These are phyloP conservation scores for Casaregolazyma lundiana DNA, from an alignment of 1,139 yeast genomes.

Conservation along the genomic window DNA sequence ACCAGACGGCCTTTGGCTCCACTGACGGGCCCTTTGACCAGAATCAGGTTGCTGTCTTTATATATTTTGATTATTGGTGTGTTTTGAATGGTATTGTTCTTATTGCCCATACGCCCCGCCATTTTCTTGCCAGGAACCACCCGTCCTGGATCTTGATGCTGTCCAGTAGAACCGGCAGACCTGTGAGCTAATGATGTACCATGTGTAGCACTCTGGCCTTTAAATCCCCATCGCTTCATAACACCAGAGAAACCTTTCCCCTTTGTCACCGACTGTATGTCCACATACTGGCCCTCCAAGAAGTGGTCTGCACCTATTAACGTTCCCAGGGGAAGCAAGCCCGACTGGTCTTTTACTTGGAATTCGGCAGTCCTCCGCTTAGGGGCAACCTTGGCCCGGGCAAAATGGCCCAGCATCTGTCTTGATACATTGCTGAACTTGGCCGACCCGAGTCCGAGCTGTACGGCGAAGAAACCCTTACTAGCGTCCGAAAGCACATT, in stretches of 20 bases:
- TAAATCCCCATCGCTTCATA: slow-evolving; percentile 92
- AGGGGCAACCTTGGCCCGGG: slow-evolving; percentile 79
- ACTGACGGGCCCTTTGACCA: slow-evolving; percentile 86
- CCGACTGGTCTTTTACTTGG: slow-evolving; percentile 61
- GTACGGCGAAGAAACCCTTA: slow-evolving; percentile 81
- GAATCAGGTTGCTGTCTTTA: slow-evolving; percentile 72
- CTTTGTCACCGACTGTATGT: slow-evolving; percentile 69
- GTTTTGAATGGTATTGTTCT: slow-evolving; percentile 69
- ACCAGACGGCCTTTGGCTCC: slow-evolving; percentile 81
- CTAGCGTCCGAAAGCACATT: slow-evolving; percentile 60
- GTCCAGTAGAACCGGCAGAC: slow-evolving; percentile 97
- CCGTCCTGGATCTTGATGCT: slow-evolving; percentile 93
- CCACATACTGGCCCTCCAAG: slow-evolving; percentile 77
- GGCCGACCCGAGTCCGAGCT: slow-evolving; percentile 80
- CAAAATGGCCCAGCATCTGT: slow-evolving; percentile 70
- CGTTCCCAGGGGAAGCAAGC: slow-evolving; percentile 73
- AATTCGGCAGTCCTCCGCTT: slow-evolving; percentile 73
- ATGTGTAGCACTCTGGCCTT: slow-evolving; percentile 88
- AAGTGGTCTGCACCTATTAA: slow-evolving; percentile 80
- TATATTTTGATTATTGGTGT: slow-evolving; percentile 73
- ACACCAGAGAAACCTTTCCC: slow-evolving; percentile 99
- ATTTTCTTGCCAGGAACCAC: slow-evolving; percentile 94
- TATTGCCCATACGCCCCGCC: slow-evolving; percentile 96
- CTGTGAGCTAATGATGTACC: slow-evolving; percentile 95
- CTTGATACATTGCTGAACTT: slow-evolving; percentile 58